Evolutionary conservation across 768 basidiomycete genomes (phyloP).

Genomic region (Pleurotus citrinopileatus): DNA sequence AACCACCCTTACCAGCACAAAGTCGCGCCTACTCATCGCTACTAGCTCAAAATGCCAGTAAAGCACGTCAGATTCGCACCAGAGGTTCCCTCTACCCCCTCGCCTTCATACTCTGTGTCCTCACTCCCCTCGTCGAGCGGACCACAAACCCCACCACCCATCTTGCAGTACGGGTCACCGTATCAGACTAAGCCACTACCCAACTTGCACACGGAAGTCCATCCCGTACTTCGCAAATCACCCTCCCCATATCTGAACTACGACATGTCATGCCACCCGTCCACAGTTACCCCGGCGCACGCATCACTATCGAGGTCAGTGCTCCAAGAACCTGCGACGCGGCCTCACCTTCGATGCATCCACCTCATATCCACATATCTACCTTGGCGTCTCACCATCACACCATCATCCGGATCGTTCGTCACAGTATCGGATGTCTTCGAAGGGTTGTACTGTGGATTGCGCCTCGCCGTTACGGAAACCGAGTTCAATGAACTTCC

Average conservation of each 20-base stretch:
- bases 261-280: conserved; percentile 35
- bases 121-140: conserved; percentile 35
- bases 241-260: conserved; percentile 34
- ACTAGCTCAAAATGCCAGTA: conserved; percentile 12
- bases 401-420: conserved; percentile 9
- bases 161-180: conserved; percentile 28
- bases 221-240: conserved; percentile 37
- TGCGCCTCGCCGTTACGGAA: conserved; percentile 36
- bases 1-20: not conserved
- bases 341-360: conserved; percentile 30
- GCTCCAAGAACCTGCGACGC: conserved; percentile 39
- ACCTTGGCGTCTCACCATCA: not conserved
- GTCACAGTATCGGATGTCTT: conserved; percentile 39
- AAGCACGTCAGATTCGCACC: conserved; percentile 44
- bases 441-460: conserved; percentile 36
- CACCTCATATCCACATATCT: not conserved
- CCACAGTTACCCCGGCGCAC: conserved; percentile 19
- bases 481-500: conserved; percentile 38
- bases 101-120: conserved; percentile 32
- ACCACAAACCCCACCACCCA: conserved; percentile 33
- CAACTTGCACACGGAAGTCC: conserved; percentile 35
- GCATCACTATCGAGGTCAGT: conserved; percentile 22
- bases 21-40: not conserved
- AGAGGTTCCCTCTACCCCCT: conserved; percentile 33
- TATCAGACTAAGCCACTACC: conserved; percentile 22